A percentile compares a stretch with the other conserved stretches of the same genome.
These are phyloP conservation scores for Exserohilum rostratum DNA, from an alignment of 2,329 filamentous ascomycete species.

Conservation along the genomic window DNA sequence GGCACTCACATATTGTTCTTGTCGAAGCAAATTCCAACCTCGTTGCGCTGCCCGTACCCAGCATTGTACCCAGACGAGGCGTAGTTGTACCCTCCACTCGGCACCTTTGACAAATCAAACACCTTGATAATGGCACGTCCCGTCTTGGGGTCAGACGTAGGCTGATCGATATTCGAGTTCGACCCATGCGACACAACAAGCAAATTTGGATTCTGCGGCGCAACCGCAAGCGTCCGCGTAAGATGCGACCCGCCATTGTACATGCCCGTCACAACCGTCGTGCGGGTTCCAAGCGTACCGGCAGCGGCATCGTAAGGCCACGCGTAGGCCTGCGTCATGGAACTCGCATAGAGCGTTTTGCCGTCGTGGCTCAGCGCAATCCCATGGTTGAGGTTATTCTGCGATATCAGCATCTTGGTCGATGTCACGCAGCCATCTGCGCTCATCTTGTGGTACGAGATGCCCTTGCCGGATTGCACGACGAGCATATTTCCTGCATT, in stretches of 20 bases:
- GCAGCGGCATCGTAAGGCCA: conserved; percentile 67
- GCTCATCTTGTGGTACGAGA: conserved; percentile 38
- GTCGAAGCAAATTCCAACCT: conserved; percentile 63
- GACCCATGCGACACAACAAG: conserved; percentile 71
- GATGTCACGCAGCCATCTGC: conserved; percentile 39
- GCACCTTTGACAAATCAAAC: conserved; percentile 56
- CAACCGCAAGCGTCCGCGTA: conserved; percentile 70
- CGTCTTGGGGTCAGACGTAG: conserved; percentile 56
- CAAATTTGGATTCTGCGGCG: conserved; percentile 59
- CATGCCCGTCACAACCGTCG: conserved; percentile 67
- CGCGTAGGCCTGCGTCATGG: conserved; percentile 62
- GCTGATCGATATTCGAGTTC: conserved; percentile 64
- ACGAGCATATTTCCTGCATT: conserved; percentile 42
- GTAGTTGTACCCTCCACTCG: conserved; percentile 53
- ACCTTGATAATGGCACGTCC: conserved; percentile 70
- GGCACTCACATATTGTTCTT: conserved; percentile 56
- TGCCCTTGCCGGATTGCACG: conserved; percentile 43
- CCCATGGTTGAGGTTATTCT: conserved; percentile 56
- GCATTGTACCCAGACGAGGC: conserved; percentile 57
- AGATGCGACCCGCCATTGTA: conserved; percentile 61
- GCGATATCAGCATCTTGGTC: conserved; percentile 40
- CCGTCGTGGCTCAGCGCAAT: conserved; percentile 56
- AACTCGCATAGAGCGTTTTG: conserved; percentile 60
- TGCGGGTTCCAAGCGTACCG: conserved; percentile 55
- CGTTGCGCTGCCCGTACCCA: conserved; percentile 74